These are phyloP conservation scores for Boletus reticuloceps DNA, from an alignment of 768 basidiomycete species.

Conservation along the genomic window DNA sequence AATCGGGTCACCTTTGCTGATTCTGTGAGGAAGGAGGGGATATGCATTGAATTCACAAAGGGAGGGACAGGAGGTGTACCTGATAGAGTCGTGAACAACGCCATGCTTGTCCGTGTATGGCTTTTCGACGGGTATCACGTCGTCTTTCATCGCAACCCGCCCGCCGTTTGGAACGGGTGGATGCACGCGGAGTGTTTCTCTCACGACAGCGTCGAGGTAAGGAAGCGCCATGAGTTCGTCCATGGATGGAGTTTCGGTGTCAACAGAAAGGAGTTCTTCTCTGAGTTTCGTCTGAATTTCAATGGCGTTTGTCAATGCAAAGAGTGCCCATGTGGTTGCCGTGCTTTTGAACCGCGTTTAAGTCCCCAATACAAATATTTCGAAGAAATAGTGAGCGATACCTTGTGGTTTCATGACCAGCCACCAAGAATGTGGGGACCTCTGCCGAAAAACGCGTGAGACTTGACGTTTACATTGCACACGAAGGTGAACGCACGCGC, in stretches of 20 bases:
- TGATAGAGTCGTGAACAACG: conserved; percentile 35
- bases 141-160: conserved; percentile 50
- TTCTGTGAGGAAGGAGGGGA: conserved; percentile 18
- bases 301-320: conserved; percentile 46
- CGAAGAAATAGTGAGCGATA: conserved; percentile 5
- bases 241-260: conserved; percentile 61
- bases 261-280: conserved; percentile 50
- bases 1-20: conserved; percentile 44
- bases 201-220: conserved; percentile 64
- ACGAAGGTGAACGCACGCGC: conserved; percentile 37
- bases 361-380: background rate
- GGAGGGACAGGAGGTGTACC: conserved; percentile 20
- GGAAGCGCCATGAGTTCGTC: conserved; percentile 64
- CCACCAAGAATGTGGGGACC: conserved; percentile 58
- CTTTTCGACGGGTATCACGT: conserved; percentile 46
- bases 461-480: background rate
- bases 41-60: background rate
- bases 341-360: conserved; percentile 18
- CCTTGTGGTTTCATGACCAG: conserved; percentile 61
- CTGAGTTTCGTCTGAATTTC: conserved; percentile 55
- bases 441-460: conserved; percentile 33
- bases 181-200: conserved; percentile 53
- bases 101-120: conserved; percentile 47
- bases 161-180: conserved; percentile 47
- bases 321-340: conserved; percentile 57